Evolutionary conservation across 495 filamentous ascomycete species (phyloP).

Genomic region (Aspergillus hancockii): DNA sequence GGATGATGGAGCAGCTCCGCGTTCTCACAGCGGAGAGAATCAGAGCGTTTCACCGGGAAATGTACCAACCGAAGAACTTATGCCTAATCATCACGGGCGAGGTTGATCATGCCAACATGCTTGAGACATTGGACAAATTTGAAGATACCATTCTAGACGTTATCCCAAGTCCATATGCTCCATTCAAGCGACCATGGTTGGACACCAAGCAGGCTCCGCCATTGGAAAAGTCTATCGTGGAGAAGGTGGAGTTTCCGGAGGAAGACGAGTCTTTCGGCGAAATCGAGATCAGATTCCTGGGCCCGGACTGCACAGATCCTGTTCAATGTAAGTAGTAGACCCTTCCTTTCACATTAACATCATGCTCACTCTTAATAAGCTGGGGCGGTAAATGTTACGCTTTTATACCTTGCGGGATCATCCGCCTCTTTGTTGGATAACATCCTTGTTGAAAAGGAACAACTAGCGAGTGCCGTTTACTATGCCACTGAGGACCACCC

Average conservation of each 20-base stretch:
- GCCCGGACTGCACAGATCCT: conserved; percentile 71
- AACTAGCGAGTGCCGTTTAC: conserved; percentile 79
- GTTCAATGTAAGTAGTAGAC: conserved; percentile 45
- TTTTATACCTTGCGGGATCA: conserved; percentile 86
- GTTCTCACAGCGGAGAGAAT: conserved; percentile 86
- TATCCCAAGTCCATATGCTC: conserved; percentile 69
- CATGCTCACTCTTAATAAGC: conserved; percentile 34
- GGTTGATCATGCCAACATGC: conserved; percentile 76
- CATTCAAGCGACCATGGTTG: conserved; percentile 88
- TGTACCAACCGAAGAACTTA: conserved; percentile 98
- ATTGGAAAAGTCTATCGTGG: conserved; percentile 65
- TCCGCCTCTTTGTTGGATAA: conserved; percentile 92
- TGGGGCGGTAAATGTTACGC: conserved; percentile 71
- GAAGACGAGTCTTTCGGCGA: conserved; percentile 93
- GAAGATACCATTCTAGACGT: conserved; percentile 82
- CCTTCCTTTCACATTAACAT: not conserved
- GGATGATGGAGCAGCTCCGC: conserved; percentile 89
- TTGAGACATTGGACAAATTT: conserved; percentile 81
- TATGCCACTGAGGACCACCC: conserved; percentile 75
- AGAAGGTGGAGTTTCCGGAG: conserved; percentile 90
- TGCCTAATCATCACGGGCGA: conserved; percentile 89
- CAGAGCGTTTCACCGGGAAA: conserved; percentile 86
- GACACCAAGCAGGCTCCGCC: conserved; percentile 77
- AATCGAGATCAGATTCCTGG: conserved; percentile 78
- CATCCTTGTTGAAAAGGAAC: conserved; percentile 87